Evolutionary conservation across 2,329 filamentous ascomycete genomes (phyloP).

Genomic region (Didymella pinodella): DNA sequence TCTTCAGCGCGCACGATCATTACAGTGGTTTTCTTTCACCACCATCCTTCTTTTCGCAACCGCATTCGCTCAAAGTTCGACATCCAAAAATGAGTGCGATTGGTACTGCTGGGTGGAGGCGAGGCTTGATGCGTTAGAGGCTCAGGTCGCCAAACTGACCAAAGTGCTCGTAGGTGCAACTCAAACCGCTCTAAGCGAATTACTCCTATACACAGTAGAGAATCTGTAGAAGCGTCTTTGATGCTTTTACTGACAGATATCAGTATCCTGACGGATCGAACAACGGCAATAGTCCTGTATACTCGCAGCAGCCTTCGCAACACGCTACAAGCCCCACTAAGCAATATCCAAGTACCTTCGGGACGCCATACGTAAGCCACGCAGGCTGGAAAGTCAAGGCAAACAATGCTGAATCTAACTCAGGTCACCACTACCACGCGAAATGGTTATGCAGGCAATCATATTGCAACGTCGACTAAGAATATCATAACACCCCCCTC

Average conservation of each 20-base stretch:
- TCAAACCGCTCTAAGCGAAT: no score
- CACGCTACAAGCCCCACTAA: conserved; percentile 7
- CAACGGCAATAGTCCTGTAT: neutral
- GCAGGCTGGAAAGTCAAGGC: no score
- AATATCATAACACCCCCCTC: conserved; percentile 1
- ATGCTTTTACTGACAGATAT: neutral
- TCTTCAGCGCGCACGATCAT: conserved; percentile 18
- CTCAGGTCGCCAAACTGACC: conserved; percentile 5
- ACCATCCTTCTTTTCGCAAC: conserved; percentile 17
- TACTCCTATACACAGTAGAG: neutral
- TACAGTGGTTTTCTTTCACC: conserved; percentile 20
- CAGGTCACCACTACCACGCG: conserved; percentile 10
- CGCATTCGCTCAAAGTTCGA: conserved; percentile 8
- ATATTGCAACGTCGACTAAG: conserved; percentile 1
- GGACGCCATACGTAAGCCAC: conserved; percentile 14
- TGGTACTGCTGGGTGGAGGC: conserved; percentile 17
- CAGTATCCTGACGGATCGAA: conserved; percentile 8
- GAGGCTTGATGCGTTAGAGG: conserved; percentile 11
- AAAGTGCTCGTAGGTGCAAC: conserved; percentile 15
- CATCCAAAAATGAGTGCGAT: conserved; percentile 14
- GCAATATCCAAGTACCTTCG: conserved; percentile 13
- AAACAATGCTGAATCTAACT: neutral
- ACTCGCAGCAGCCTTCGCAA: conserved; percentile 1
- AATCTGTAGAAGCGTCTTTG: no score
- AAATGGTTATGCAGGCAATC: neutral